phyloP scores from a whole-genome alignment of 441 rosid genomes.

The Sinapis alba region DNA sequence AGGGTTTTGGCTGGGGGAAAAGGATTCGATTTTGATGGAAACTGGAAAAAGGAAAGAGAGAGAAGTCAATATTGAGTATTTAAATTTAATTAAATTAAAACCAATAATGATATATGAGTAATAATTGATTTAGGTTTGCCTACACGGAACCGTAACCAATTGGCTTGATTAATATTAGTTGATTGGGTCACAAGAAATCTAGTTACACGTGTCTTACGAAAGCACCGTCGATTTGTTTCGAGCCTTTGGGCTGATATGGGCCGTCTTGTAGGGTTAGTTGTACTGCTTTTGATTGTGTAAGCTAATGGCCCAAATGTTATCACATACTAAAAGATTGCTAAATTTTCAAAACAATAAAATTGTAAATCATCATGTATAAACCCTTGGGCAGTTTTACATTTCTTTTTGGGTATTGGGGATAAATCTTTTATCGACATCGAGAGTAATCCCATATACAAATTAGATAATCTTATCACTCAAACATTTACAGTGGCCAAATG shows the following conservation, averaged over 20 bases:
- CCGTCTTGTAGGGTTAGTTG: background rate
- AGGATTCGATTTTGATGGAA: background rate
- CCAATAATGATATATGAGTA: background rate
- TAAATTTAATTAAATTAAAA: background rate
- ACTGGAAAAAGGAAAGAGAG: conserved; percentile 20
- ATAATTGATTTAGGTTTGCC: conserved; percentile 29
- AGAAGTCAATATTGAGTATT: too few species aligned
- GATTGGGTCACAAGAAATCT: conserved; percentile 7
- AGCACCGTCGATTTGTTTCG: background rate
- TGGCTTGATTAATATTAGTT: conserved; percentile 3
- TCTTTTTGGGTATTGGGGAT: too few species aligned
- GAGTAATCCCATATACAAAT: background rate
- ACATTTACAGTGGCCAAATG: background rate
- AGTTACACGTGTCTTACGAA: background rate
- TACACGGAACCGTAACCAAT: conserved; percentile 38
- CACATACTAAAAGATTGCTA: background rate
- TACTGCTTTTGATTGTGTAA: background rate
- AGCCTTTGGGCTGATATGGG: background rate
- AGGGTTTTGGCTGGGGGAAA: conserved; percentile 20
- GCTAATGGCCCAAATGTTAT: background rate
- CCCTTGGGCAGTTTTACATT: background rate
- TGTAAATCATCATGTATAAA: background rate
- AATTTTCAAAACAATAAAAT: background rate
- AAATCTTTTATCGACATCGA: background rate
- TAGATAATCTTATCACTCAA: background rate